Percentiles rank a stretch among this genome's conserved stretches.
Evolutionary conservation across 2,329 filamentous ascomycete genomes (phyloP).

Genomic region (Ascochyta koolunga): DNA sequence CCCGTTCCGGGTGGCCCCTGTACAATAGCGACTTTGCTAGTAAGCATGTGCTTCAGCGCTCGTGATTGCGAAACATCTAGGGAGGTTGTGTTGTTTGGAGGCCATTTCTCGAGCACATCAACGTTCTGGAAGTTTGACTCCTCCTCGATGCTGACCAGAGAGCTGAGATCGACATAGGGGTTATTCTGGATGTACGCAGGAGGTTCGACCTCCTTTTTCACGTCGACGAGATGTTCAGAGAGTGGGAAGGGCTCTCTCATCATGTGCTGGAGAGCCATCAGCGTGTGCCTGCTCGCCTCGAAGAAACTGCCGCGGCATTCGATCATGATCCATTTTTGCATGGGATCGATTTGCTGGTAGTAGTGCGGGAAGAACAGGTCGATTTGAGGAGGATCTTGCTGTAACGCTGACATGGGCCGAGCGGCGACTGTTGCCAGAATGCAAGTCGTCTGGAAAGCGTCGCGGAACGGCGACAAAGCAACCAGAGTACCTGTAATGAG

Average conservation of each 20-base stretch:
- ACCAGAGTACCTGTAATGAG: conserved; percentile 62
- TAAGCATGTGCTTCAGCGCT: conserved; percentile 73
- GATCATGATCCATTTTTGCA: conserved; percentile 75
- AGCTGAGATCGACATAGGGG: conserved; percentile 58
- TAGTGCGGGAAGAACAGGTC: conserved; percentile 74
- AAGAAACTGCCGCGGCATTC: conserved; percentile 77
- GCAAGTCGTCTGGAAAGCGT: conserved; percentile 70
- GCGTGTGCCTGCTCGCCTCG: conserved; percentile 74
- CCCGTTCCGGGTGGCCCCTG: conserved; percentile 83
- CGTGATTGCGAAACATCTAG: conserved; percentile 75
- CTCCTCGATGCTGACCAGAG: conserved; percentile 49
- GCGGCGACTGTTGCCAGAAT: conserved; percentile 76
- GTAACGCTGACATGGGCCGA: conserved; percentile 66
- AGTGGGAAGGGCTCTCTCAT: conserved; percentile 66
- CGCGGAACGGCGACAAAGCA: conserved; percentile 59
- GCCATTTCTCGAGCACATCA: conserved; percentile 63
- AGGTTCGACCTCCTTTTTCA: conserved; percentile 53
- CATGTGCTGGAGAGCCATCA: conserved; percentile 74
- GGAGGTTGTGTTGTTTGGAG: conserved; percentile 50
- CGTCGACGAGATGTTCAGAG: conserved; percentile 65
- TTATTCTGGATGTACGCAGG: conserved; percentile 61
- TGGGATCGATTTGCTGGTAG: conserved; percentile 72
- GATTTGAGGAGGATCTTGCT: conserved; percentile 71
- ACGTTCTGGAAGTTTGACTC: conserved; percentile 53
- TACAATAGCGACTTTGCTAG: conserved; percentile 73